These are phyloP conservation scores for Podospora bellae-mahoneyi DNA, from an alignment of 495 filamentous ascomycete genomes.

Conservation along the genomic window DNA sequence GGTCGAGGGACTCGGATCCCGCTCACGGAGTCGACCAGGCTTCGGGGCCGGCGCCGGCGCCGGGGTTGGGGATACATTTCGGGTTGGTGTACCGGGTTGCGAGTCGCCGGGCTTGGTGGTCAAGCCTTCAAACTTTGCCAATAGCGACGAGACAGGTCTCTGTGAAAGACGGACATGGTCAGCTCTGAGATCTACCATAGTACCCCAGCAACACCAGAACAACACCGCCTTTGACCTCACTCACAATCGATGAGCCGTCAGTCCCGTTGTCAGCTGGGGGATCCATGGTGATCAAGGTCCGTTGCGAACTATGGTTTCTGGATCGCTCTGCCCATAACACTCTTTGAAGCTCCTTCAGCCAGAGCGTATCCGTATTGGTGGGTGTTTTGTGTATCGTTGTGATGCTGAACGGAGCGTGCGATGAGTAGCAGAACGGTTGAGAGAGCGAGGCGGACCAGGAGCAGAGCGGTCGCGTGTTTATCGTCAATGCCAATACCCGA, in stretches of 20 bases:
- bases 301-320: constrained; percentile 31
- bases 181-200: constrained; percentile 15
- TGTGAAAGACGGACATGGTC: constrained; percentile 28
- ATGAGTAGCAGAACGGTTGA: constrained; percentile 2
- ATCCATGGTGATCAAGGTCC: constrained; percentile 39
- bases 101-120: constrained; percentile 55
- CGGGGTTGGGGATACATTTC: constrained; percentile 35
- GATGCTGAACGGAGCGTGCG: constrained; percentile 10
- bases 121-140: constrained; percentile 90
- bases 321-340: constrained; percentile 35
- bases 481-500: constrained; percentile 2
- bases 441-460: background rate
- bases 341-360: constrained; percentile 14
- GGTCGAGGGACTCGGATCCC: constrained; percentile 48
- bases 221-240: constrained; percentile 17
- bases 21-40: constrained; percentile 42
- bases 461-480: constrained; percentile 2
- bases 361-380: background rate
- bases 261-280: constrained; percentile 42
- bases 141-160: constrained; percentile 85
- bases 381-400: background rate
- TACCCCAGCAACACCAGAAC: background rate
- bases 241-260: constrained; percentile 61
- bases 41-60: constrained; percentile 24
- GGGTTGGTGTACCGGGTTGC: constrained; percentile 30